Evolutionary conservation across 345 rosid species (phyloP).

Genomic region (Physaria fendleri): DNA sequence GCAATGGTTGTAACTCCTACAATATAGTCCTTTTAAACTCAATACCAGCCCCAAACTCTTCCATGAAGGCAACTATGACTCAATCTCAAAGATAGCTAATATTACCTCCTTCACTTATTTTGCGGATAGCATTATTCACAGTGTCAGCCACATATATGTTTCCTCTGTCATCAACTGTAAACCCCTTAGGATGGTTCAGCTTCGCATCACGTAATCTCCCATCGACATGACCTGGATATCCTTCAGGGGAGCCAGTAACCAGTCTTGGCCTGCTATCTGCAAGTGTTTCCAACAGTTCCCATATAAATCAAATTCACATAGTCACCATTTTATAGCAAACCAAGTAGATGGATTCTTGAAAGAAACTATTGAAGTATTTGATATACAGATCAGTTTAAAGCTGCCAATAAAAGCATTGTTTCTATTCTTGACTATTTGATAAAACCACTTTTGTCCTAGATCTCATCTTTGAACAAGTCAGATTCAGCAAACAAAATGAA

Average conservation of each 20-base stretch:
- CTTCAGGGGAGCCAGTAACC: conserved; percentile 88
- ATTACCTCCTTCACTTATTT: conserved; percentile 87
- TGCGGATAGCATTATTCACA: conserved; percentile 87
- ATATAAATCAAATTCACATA: background rate
- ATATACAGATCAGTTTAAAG: too few species aligned
- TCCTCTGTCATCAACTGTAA: conserved; percentile 89
- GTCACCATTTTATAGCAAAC: background rate
- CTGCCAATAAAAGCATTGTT: too few species aligned
- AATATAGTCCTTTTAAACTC: too few species aligned
- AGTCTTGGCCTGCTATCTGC: conserved; percentile 63
- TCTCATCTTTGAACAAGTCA: too few species aligned
- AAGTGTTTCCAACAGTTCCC: conserved; percentile 7
- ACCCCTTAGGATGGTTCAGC: conserved; percentile 93
- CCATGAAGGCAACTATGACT: background rate
- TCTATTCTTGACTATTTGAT: too few species aligned
- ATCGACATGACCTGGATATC: conserved; percentile 83
- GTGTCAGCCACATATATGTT: conserved; percentile 92
- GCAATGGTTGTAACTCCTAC: conserved; percentile 95
- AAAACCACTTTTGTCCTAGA: too few species aligned
- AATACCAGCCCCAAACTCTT: background rate
- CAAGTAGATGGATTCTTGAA: background rate
- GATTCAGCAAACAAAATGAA: too few species aligned
- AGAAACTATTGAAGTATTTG: too few species aligned
- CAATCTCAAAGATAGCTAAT: background rate
- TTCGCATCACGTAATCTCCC: conserved; percentile 83